Conservation (phyloP, 495 filamentous ascomycete species). For the Baudoinia panamericana region DNA sequence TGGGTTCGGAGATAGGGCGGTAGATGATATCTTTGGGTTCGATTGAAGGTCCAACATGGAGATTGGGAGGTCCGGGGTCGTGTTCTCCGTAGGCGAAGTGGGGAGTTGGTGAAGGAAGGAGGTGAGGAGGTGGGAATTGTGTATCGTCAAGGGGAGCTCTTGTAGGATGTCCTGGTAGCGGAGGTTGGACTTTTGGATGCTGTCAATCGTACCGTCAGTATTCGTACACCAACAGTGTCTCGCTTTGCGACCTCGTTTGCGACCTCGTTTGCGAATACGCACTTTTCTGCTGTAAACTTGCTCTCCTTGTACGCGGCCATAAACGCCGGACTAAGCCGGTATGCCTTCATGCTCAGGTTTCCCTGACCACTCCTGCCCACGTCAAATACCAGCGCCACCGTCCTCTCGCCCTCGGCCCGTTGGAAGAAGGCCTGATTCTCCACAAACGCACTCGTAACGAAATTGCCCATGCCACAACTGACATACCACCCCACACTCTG, state of each 20-base stretch:
- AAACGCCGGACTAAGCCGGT: slow-evolving; percentile 75
- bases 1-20: slow-evolving; percentile 70
- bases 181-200: slow-evolving; percentile 80
- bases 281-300: slow-evolving; percentile 95
- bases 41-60: slow-evolving; percentile 62
- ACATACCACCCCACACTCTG: slow-evolving; percentile 99
- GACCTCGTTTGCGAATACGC: slow-evolving; percentile 23
- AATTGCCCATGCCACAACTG: slow-evolving; percentile 97
- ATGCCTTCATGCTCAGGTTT: slow-evolving; percentile 76
- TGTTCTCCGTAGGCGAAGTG: slow-evolving; percentile 34
- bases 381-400: slow-evolving; percentile 89
- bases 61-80: slow-evolving; percentile 53
- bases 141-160: slow-evolving; percentile 81
- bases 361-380: slow-evolving; percentile 88
- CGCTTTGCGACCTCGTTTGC: slow-evolving; percentile 25
- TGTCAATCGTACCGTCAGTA: slow-evolving; percentile 24
- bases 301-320: slow-evolving; percentile 88
- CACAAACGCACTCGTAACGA: slow-evolving; percentile 84
- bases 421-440: slow-evolving; percentile 98
- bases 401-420: slow-evolving; percentile 79
- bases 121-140: slow-evolving; percentile 95
- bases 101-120: slow-evolving; percentile 86
- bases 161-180: slow-evolving; percentile 88
- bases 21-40: slow-evolving; percentile 34
- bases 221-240: not conserved